phyloP scores from a whole-genome alignment of 1,139 yeast genomes.

The Suhomyces wounanorum region DNA sequence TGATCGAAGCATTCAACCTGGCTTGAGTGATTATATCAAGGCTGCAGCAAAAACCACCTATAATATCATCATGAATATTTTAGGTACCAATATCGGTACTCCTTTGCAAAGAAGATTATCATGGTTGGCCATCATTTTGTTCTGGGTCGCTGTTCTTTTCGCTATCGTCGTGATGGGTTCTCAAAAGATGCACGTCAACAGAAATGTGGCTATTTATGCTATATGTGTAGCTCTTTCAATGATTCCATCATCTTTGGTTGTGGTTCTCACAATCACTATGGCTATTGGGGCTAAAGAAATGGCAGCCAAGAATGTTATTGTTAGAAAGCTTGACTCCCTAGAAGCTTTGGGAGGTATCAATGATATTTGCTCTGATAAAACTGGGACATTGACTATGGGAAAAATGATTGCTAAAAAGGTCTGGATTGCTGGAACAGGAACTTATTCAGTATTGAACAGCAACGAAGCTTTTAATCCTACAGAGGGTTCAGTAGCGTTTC shows the following conservation, averaged over 20 bases:
- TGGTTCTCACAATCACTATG: constrained; percentile 82
- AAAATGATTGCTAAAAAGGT: constrained; percentile 72
- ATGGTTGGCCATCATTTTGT: constrained; percentile 67
- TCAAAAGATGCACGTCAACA: constrained; percentile 64
- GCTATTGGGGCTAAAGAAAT: constrained; percentile 83
- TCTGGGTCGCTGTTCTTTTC: constrained; percentile 70
- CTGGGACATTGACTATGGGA: constrained; percentile 82
- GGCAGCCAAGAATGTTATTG: constrained; percentile 72
- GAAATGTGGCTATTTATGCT: constrained; percentile 79
- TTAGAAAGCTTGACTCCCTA: constrained; percentile 73
- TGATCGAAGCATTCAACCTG: constrained; percentile 19
- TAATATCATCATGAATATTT: constrained; percentile 58
- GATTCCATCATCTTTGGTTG: constrained; percentile 83
- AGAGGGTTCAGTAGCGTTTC: constrained; percentile 54
- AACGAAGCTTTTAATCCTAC: constrained; percentile 76
- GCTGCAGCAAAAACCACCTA: constrained; percentile 19
- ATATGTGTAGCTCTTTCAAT: constrained; percentile 80
- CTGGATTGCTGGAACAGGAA: constrained; percentile 80
- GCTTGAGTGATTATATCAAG: constrained; percentile 18
- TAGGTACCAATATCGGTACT: constrained; percentile 78
- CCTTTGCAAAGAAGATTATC: constrained; percentile 71
- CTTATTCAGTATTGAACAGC: constrained; percentile 59
- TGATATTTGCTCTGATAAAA: constrained; percentile 82
- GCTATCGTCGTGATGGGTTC: constrained; percentile 83
- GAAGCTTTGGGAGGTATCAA: constrained; percentile 81